phyloP scores from a whole-genome alignment of 2,329 filamentous ascomycete genomes.

The Fusarium sp. region DNA sequence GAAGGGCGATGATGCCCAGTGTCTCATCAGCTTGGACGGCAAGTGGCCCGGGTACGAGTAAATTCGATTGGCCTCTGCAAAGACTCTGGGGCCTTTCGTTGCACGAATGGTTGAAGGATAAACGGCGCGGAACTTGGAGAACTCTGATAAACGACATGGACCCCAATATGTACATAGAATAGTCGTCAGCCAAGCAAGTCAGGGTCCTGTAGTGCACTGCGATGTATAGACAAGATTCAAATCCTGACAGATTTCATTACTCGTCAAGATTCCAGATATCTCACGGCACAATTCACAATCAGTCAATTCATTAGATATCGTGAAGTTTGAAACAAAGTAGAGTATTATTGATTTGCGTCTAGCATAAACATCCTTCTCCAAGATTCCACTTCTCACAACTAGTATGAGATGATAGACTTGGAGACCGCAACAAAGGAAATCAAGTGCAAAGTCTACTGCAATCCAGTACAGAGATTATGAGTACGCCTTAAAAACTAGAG shows the following conservation, averaged over 20 bases:
- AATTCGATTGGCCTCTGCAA: neutral
- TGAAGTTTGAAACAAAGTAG: neutral
- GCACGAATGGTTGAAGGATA: neutral
- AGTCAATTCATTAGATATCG: no score
- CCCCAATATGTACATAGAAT: neutral
- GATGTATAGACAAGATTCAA: neutral
- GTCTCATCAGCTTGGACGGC: neutral
- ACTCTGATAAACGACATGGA: neutral
- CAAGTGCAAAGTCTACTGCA: neutral
- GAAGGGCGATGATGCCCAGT: neutral
- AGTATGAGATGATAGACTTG: neutral
- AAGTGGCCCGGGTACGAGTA: neutral
- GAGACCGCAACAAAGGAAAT: neutral
- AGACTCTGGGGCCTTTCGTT: neutral
- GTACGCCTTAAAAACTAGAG: conserved; percentile 15
- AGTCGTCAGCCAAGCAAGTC: neutral
- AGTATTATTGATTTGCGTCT: neutral
- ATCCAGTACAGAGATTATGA: neutral
- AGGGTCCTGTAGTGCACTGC: neutral
- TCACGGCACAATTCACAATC: no score
- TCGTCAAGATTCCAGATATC: neutral
- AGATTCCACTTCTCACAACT: neutral
- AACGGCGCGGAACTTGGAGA: no score
- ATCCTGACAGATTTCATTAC: neutral
- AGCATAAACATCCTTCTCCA: neutral